Evolutionary conservation across 495 filamentous ascomycete species (phyloP).

Genomic region (Umbilicaria muhlenbergii): DNA sequence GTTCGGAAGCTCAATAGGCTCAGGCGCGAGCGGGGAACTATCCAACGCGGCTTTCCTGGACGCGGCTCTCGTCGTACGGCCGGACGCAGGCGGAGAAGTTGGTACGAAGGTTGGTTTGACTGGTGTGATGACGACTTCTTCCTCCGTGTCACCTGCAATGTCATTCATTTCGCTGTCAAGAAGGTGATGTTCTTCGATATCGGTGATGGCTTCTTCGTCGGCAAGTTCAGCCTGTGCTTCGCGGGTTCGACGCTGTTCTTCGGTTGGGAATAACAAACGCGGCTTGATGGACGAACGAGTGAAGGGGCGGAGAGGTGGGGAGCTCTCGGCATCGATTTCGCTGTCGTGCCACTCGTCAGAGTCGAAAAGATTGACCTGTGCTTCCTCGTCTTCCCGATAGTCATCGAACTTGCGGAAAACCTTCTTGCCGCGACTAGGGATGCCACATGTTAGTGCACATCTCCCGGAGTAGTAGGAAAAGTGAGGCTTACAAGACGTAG

Average conservation of each 20-base stretch:
- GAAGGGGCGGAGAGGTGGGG: slow-evolving; percentile 32
- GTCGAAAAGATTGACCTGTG: too few species aligned
- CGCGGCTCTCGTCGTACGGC: slow-evolving; percentile 31
- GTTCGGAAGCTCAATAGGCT: slow-evolving; percentile 16
- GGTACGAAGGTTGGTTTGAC: slow-evolving; percentile 33
- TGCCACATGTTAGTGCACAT: slow-evolving; percentile 16
- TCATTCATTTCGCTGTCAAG: slow-evolving; percentile 10
- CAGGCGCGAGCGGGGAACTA: slow-evolving; percentile 5
- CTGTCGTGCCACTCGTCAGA: slow-evolving; percentile 21
- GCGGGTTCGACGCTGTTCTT: slow-evolving; percentile 19
- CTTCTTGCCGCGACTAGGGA: slow-evolving; percentile 71
- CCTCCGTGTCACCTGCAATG: slow-evolving; percentile 14
- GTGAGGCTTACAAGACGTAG: slow-evolving; percentile 65
- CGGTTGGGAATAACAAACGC: slow-evolving; percentile 63
- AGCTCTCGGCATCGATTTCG: slow-evolving; percentile 21
- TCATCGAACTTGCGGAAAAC: slow-evolving; percentile 47
- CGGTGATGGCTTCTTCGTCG: slow-evolving; percentile 36
- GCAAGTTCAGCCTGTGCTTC: slow-evolving; percentile 33
- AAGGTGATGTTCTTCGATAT: slow-evolving; percentile 37
- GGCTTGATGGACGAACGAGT: slow-evolving; percentile 69
- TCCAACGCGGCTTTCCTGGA: slow-evolving; percentile 8
- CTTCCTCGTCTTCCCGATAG: slow-evolving; percentile 28
- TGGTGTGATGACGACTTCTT: slow-evolving; percentile 26
- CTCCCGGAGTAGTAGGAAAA: background rate
- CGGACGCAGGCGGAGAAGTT: slow-evolving; percentile 39